Conservation (phyloP, 306 rosid genomes). For the Luffa aegyptiaca region DNA sequence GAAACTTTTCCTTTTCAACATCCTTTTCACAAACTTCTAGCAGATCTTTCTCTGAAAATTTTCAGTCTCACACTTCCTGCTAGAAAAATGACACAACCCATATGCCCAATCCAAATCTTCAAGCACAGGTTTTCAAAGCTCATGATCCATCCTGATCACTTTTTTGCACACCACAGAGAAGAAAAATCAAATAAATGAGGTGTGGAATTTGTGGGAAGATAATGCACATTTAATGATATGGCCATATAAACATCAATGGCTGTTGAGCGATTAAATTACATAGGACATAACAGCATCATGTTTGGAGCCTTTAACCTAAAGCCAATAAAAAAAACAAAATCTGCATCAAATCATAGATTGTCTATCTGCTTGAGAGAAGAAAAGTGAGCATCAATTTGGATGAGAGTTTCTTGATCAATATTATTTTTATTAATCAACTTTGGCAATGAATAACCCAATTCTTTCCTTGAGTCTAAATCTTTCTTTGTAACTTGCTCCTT, state of each 20-base stretch:
- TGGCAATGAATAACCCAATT: slow-evolving; percentile 31
- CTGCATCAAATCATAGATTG: slow-evolving; percentile 32
- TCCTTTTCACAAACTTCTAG: neutral
- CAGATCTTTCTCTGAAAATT: neutral
- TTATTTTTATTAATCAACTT: slow-evolving; percentile 25
- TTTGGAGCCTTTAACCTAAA: neutral
- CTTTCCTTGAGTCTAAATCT: slow-evolving; percentile 27
- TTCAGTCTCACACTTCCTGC: neutral
- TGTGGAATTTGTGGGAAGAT: neutral
- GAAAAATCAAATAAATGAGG: neutral
- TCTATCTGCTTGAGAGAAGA: slow-evolving; percentile 49
- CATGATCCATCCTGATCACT: neutral
- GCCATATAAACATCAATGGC: slow-evolving; percentile 7
- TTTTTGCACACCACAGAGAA: neutral
- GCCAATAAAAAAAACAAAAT: neutral
- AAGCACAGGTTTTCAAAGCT: neutral
- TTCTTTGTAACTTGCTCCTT: slow-evolving; percentile 26
- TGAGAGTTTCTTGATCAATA: slow-evolving; percentile 58
- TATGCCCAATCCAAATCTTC: neutral
- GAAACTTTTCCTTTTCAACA: neutral
- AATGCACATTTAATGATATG: slow-evolving; percentile 10
- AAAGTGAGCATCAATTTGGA: slow-evolving; percentile 49
- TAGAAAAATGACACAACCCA: neutral
- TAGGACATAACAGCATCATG: neutral
- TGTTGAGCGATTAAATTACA: slow-evolving; percentile 6